These are phyloP conservation scores for Zizania latifolia DNA, from an alignment of 176 grass and related monocot species.

Conservation along the genomic window DNA sequence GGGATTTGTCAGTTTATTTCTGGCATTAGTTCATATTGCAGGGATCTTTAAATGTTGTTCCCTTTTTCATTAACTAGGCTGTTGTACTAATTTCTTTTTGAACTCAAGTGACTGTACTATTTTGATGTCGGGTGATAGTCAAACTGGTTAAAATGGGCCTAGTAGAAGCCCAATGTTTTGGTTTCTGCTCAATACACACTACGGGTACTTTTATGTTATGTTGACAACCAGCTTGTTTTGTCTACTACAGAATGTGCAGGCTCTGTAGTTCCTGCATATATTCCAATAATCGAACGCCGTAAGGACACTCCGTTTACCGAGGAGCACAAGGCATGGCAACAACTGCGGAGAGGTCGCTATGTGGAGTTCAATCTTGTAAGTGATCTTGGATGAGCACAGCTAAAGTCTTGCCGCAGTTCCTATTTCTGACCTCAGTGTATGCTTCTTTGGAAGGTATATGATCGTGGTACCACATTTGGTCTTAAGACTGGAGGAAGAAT, in stretches of 20 bases:
- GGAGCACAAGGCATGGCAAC: constrained; percentile 94
- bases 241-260: constrained; percentile 62
- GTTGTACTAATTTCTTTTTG: too few species aligned
- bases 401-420: background rate
- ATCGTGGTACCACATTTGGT: constrained; percentile 94
- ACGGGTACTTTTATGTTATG: background rate
- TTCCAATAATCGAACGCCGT: constrained; percentile 81
- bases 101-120: background rate
- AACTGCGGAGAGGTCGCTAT: constrained; percentile 85
- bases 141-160: background rate
- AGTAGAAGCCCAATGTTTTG: background rate
- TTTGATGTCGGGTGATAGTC: background rate
- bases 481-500: constrained; percentile 96
- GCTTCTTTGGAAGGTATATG: constrained; percentile 69
- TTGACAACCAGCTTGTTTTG: background rate
- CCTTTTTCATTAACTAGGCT: background rate
- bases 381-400: background rate
- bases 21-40: background rate
- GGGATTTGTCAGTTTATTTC: background rate
- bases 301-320: constrained; percentile 86
- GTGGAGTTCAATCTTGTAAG: constrained; percentile 98
- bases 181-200: background rate
- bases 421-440: background rate
- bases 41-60: background rate
- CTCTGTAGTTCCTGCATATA: constrained; percentile 83